A percentile compares a stretch with the other conserved stretches of the same genome.
phyloP scores from a whole-genome alignment of 768 basidiomycete species.

The Tylopilus sp. region DNA sequence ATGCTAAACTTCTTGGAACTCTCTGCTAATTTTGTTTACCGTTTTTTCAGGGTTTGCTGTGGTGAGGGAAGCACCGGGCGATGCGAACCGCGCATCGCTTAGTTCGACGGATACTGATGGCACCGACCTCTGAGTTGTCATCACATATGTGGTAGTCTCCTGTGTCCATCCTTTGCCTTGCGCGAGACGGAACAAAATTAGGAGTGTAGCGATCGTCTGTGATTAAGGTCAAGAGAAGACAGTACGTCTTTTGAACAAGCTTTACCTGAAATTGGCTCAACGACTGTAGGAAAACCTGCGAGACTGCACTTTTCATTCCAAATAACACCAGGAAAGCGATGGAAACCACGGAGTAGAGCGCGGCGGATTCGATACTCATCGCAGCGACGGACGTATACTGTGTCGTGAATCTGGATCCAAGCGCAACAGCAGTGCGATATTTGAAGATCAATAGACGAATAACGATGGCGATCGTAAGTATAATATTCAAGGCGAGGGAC shows the following conservation, averaged over 20 bases:
- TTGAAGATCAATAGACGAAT: constrained; percentile 26
- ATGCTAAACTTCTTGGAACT: no score
- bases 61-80: neutral
- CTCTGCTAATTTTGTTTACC: no score
- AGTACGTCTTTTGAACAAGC: neutral
- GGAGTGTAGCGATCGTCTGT: constrained; percentile 4
- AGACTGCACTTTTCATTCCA: constrained; percentile 15
- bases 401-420: constrained; percentile 23
- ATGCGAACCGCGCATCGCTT: neutral
- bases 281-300: constrained; percentile 29
- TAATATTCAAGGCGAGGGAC: constrained; percentile 31
- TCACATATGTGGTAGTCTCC: constrained; percentile 1
- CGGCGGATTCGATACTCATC: constrained; percentile 36
- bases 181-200: constrained; percentile 8
- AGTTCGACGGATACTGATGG: neutral
- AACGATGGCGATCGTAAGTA: constrained; percentile 32
- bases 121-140: neutral
- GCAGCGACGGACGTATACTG: constrained; percentile 33
- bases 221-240: neutral
- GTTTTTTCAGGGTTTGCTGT: neutral
- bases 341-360: constrained; percentile 26
- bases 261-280: constrained; percentile 30
- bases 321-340: constrained; percentile 32
- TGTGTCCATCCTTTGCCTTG: constrained; percentile 8
- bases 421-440: neutral